Evolutionary conservation across 1,284 basidiomycete genomes (phyloP).

Genomic region (Cerioporus squamosus): DNA sequence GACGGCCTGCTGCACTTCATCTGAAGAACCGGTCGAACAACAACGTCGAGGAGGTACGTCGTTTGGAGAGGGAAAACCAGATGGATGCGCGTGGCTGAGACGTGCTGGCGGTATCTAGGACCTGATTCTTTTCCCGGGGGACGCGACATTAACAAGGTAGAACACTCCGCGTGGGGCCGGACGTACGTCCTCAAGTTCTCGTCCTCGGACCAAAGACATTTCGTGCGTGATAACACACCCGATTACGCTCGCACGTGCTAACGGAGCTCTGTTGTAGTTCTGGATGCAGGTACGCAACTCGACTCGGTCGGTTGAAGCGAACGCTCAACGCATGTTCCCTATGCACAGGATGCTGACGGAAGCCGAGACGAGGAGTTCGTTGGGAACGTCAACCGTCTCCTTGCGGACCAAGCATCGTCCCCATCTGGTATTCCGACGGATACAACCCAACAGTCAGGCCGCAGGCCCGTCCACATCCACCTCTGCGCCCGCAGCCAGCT

Average conservation of each 20-base stretch:
- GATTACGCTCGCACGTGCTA: conserved; percentile 5
- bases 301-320: neutral
- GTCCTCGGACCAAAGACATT: conserved; percentile 79
- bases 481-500: conserved; percentile 20
- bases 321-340: neutral
- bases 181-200: conserved; percentile 83
- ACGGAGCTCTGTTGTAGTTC: conserved; percentile 52
- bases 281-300: conserved; percentile 73
- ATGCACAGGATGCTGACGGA: conserved; percentile 63
- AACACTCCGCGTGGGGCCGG: conserved; percentile 62
- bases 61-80: conserved; percentile 6
- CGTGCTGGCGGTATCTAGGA: conserved; percentile 47
- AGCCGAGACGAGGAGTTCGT: conserved; percentile 72
- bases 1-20: conserved; percentile 77
- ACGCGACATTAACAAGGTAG: conserved; percentile 77
- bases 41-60: conserved; percentile 60
- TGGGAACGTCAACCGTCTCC: conserved; percentile 67
- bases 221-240: conserved; percentile 53
- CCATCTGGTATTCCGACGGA: conserved; percentile 54
- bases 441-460: conserved; percentile 24
- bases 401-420: conserved; percentile 64
- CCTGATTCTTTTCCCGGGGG: conserved; percentile 77
- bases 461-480: conserved; percentile 39
- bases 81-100: too few species aligned
- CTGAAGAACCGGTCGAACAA: conserved; percentile 72